Base-by-base conservation (phyloP, 2,329 filamentous ascomycete species). In the Neoscytalidium dimidiatum region DNA sequence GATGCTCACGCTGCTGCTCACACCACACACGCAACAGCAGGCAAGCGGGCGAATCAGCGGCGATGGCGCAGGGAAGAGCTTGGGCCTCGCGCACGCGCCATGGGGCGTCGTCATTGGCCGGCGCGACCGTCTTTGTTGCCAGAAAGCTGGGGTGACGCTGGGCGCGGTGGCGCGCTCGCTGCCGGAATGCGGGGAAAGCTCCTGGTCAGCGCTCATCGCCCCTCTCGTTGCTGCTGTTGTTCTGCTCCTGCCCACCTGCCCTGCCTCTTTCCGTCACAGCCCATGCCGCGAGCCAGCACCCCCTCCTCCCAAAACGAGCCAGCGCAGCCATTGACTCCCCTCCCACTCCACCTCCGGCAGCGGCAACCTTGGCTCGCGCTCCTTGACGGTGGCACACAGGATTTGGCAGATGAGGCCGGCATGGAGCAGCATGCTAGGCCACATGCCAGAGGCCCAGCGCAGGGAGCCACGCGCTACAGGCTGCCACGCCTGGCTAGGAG, bases 101-200 rank as follows among this genome's bases (percentile, higher is more conserved):
- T 28, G 21, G 4, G 23, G 17, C 21, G 9, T n/a, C 38, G 38
- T 19, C 35, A 64, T 64, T 64, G 61, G 61, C 33, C 49, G 58
- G 31, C 11, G 28, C 6, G n/a, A 26, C 41, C 17, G 26, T 46
- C 56, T 60, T 60, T 31, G 38, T 46, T 46, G 56, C 44, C 33
- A 44, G 11, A 63, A 58, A 43, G 48, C 61, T 62, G 58, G 48
- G 61, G 48, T 44, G 48, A 44, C 21, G 61, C 60, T 52, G 46
- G 14, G 41, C 28, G 21, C n/a, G 3, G 28, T 2, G 14, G 49
- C 28, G n/a, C n/a, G n/a, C n/a, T n/a, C n/a, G n/a, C n/a, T 35
- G 23, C 35, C 49, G 61, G 61, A 64, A 64, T 64, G 61, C 61
- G 61, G 61, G 61, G 61, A 64, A 56, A 53, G 48, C 33, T 62